A percentile compares a stretch with the other conserved stretches of the same genome.
Conservation (phyloP, 306 rosid species). For the Gynostemma pentaphyllum region DNA sequence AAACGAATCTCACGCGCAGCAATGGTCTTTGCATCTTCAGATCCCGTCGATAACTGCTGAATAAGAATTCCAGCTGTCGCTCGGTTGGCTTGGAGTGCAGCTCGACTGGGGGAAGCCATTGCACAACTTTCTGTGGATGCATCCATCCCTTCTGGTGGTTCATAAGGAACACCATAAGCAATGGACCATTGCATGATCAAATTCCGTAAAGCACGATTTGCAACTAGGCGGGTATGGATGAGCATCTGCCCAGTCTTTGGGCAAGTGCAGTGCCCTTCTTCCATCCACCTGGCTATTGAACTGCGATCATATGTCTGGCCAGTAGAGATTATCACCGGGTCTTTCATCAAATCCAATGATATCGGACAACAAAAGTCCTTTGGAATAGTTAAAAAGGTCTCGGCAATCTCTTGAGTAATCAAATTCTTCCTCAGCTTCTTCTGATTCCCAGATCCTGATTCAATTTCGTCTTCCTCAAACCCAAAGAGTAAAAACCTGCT, state of each 20-base stretch:
- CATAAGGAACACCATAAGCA: constrained; percentile 73
- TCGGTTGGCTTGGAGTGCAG: constrained; percentile 63
- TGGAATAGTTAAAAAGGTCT: constrained; percentile 62
- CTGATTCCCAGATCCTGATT: constrained; percentile 23
- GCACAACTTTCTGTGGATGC: constrained; percentile 34
- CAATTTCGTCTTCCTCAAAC: constrained; percentile 72
- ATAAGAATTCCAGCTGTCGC: constrained; percentile 64
- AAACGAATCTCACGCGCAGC: constrained; percentile 89
- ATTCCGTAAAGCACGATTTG: constrained; percentile 70
- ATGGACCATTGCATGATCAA: constrained; percentile 74
- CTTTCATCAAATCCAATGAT: constrained; percentile 78
- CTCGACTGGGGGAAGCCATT: constrained; percentile 54
- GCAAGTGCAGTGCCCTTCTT: constrained; percentile 84
- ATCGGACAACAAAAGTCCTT: constrained; percentile 82
- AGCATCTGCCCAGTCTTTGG: constrained; percentile 94
- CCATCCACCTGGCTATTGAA: constrained; percentile 82
- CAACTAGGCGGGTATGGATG: constrained; percentile 44
- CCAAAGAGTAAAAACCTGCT: constrained; percentile 82
- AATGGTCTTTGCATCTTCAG: constrained; percentile 43
- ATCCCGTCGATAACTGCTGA: constrained; percentile 54
- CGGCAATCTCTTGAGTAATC: constrained; percentile 58
- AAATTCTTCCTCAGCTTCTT: constrained; percentile 44
- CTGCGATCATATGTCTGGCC: constrained; percentile 88
- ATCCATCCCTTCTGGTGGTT: constrained; percentile 44
- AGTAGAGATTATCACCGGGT: constrained; percentile 71